Percentiles rank a stretch among this genome's conserved stretches.
phyloP scores from a whole-genome alignment of 495 filamentous ascomycete genomes.

The Trypethelium eluteriae region DNA sequence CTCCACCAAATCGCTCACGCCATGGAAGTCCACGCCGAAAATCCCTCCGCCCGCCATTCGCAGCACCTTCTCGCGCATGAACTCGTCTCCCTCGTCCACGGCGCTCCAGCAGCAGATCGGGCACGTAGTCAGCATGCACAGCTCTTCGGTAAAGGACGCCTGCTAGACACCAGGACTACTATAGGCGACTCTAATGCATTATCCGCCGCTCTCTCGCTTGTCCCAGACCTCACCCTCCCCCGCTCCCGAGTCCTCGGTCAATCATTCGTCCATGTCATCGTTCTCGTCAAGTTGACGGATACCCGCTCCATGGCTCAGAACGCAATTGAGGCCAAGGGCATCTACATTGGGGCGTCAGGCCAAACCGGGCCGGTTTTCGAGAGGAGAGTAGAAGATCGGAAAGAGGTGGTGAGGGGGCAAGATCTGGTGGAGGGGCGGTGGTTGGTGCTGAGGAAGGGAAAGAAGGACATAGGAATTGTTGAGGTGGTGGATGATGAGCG shows the following conservation, averaged over 20 bases:
- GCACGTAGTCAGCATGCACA: conserved; percentile 52
- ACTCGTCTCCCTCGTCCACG: conserved; percentile 72
- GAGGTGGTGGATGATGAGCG: conserved; percentile 55
- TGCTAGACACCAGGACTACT: conserved; percentile 18
- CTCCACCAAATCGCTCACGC: conserved; percentile 51
- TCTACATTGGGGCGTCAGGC: conserved; percentile 19
- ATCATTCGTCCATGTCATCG: conserved; percentile 22
- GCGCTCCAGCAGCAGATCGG: conserved; percentile 47
- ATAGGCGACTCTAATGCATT: background rate
- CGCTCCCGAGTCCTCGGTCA: conserved; percentile 13
- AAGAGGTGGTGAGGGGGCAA: conserved; percentile 25
- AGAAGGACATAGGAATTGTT: conserved; percentile 71
- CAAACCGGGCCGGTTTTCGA: conserved; percentile 30
- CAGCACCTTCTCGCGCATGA: conserved; percentile 77
- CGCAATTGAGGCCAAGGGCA: conserved; percentile 20
- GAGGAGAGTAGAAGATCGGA: background rate
- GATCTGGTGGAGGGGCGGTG: conserved; percentile 57
- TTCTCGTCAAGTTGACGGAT: conserved; percentile 19
- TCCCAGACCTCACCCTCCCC: conserved; percentile 12
- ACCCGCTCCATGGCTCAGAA: conserved; percentile 20
- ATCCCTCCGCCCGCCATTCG: conserved; percentile 63
- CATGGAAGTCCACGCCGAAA: conserved; percentile 57
- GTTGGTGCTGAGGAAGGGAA: conserved; percentile 66
- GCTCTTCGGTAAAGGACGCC: conserved; percentile 42
- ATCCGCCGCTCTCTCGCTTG: background rate